phyloP scores from a whole-genome alignment of 768 basidiomycete species.

The Trametopsis cervina region DNA sequence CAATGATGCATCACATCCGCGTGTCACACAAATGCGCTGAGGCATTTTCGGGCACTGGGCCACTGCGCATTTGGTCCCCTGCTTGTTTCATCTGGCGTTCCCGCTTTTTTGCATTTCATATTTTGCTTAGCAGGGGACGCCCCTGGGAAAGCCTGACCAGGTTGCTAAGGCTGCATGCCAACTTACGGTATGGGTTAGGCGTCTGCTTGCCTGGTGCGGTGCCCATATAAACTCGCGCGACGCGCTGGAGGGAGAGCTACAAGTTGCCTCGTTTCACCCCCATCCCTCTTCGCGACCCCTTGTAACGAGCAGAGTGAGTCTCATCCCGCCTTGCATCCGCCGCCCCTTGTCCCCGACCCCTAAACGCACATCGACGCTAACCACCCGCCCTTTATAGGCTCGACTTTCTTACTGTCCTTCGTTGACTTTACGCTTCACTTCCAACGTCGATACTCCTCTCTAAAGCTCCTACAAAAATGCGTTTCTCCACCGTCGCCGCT shows the following conservation, averaged over 20 bases:
- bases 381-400: background rate
- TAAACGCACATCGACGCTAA: background rate
- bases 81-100: background rate
- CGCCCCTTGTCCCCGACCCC: no score
- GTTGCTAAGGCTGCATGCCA: background rate
- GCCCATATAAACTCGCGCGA: no score
- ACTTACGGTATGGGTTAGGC: background rate
- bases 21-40: no score
- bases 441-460: background rate
- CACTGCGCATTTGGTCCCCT: no score
- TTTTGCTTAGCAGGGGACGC: background rate
- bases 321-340: no score
- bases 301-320: background rate
- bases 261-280: background rate
- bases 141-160: background rate
- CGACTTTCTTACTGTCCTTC: background rate
- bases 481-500: constrained; percentile 34
- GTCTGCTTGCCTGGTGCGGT: background rate
- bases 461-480: constrained; percentile 33
- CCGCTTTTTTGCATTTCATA: background rate
- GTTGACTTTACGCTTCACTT: background rate
- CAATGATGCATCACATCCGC: no score
- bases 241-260: no score
- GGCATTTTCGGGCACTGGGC: no score
- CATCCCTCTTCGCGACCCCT: background rate